phyloP scores from a whole-genome alignment of 1,284 basidiomycete genomes.

The Puccinia horiana region DNA sequence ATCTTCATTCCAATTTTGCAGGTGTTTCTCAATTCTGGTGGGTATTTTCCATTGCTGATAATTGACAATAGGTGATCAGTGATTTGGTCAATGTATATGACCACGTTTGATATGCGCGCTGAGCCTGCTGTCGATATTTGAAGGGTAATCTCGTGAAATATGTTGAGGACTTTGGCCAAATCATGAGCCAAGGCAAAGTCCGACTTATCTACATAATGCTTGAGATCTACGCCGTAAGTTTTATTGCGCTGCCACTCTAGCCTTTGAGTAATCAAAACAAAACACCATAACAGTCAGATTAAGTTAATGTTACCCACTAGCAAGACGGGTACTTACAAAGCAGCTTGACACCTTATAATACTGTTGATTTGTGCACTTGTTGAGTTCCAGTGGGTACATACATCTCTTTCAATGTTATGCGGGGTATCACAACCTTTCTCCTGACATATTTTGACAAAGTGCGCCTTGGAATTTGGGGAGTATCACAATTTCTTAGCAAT shows the following conservation, averaged over 20 bases:
- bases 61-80: not conserved
- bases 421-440: not conserved
- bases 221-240: too few species aligned
- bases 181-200: not conserved
- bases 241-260: constrained; percentile 4
- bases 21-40: not conserved
- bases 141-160: not conserved
- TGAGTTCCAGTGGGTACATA: not conserved
- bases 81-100: not conserved
- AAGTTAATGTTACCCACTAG: too few species aligned
- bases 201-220: not conserved
- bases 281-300: too few species aligned
- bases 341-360: not conserved
- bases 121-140: not conserved
- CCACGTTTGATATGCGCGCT: not conserved
- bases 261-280: too few species aligned
- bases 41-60: not conserved
- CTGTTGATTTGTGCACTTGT: not conserved
- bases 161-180: not conserved
- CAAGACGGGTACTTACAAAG: too few species aligned
- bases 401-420: constrained; percentile 6
- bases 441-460: not conserved
- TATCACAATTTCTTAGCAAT: constrained; percentile 1
- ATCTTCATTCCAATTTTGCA: not conserved
- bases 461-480: not conserved